Evolutionary conservation across 192 early-diverging fungal species (phyloP).

Genomic region (Coemansia sp.): DNA sequence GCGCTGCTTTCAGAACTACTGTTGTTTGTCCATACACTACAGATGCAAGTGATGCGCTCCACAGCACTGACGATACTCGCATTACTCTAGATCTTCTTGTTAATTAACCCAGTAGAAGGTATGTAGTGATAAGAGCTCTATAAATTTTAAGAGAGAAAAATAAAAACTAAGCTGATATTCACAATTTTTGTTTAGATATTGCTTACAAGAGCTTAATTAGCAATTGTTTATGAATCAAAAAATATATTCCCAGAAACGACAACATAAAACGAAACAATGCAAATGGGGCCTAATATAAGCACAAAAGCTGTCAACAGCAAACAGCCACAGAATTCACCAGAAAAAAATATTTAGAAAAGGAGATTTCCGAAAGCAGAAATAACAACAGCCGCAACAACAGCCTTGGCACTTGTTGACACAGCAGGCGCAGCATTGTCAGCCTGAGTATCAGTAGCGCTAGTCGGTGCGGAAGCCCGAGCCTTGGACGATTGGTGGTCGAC

Average conservation of each 20-base stretch:
- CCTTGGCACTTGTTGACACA: neutral
- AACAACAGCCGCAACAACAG: neutral
- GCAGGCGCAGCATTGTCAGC: slow-evolving; percentile 4
- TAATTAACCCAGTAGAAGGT: neutral
- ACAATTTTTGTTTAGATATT: no score
- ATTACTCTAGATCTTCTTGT: neutral
- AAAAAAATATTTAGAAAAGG: neutral
- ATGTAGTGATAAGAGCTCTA: neutral
- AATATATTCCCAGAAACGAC: neutral
- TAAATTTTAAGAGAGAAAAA: neutral
- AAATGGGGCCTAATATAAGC: neutral
- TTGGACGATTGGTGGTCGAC: slow-evolving; percentile 7
- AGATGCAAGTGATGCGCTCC: neutral
- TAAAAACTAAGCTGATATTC: neutral
- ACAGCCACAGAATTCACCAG: neutral
- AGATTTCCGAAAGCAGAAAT: neutral
- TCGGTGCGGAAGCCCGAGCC: neutral
- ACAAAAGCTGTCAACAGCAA: neutral
- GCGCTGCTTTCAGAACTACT: neutral
- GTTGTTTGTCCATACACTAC: neutral
- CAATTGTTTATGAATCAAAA: neutral
- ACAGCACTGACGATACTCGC: neutral
- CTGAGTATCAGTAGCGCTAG: slow-evolving; percentile 3
- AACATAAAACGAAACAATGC: neutral
- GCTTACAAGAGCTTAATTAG: neutral